A percentile compares a stretch with the other conserved stretches of the same genome.
These are phyloP conservation scores for Trichothecium sympodiale DNA, from an alignment of 2,329 filamentous ascomycete genomes.

Conservation along the genomic window DNA sequence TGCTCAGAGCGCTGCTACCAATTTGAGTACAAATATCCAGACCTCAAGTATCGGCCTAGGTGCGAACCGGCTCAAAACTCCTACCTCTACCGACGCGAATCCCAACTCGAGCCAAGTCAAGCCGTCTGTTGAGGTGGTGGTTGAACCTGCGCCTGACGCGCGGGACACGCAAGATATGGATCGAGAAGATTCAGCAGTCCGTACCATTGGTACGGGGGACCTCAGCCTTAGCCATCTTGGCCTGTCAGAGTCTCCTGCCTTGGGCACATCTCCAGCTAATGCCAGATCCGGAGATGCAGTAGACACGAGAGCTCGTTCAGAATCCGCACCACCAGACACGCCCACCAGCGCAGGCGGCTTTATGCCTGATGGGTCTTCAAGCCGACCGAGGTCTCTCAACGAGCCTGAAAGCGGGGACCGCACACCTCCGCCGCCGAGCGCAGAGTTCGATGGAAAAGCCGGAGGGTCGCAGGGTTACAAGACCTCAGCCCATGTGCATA, in stretches of 20 bases:
- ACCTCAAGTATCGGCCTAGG: slow-evolving; percentile 48
- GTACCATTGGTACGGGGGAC: slow-evolving; percentile 81
- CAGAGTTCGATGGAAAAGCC: slow-evolving; percentile 54
- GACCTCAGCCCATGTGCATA: slow-evolving; percentile 45
- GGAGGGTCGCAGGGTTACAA: slow-evolving; percentile 36
- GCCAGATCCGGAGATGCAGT: slow-evolving; percentile 40
- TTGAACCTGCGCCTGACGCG: slow-evolving; percentile 15
- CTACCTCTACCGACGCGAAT: slow-evolving; percentile 11
- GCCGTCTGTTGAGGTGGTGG: too few relatives aligned
- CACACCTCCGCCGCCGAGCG: slow-evolving; percentile 45
- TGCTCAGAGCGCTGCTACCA: slow-evolving; percentile 81
- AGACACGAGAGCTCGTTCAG: slow-evolving; percentile 40
- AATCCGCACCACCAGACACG: slow-evolving; percentile 45
- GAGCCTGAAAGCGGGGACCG: slow-evolving; percentile 42
- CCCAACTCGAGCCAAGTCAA: slow-evolving; percentile 28
- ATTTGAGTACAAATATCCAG: slow-evolving; percentile 61
- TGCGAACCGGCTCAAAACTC: slow-evolving; percentile 17
- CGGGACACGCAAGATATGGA: slow-evolving; percentile 27
- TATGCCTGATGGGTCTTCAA: slow-evolving; percentile 21
- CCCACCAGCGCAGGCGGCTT: slow-evolving; percentile 15
- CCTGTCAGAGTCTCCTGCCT: slow-evolving; percentile 50
- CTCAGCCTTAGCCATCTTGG: slow-evolving; percentile 83
- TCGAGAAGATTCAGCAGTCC: slow-evolving; percentile 65
- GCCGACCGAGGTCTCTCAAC: slow-evolving; percentile 37
- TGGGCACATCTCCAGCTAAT: slow-evolving; percentile 43